Conservation (phyloP, 768 basidiomycete species). For the Boletus subparvulus region DNA sequence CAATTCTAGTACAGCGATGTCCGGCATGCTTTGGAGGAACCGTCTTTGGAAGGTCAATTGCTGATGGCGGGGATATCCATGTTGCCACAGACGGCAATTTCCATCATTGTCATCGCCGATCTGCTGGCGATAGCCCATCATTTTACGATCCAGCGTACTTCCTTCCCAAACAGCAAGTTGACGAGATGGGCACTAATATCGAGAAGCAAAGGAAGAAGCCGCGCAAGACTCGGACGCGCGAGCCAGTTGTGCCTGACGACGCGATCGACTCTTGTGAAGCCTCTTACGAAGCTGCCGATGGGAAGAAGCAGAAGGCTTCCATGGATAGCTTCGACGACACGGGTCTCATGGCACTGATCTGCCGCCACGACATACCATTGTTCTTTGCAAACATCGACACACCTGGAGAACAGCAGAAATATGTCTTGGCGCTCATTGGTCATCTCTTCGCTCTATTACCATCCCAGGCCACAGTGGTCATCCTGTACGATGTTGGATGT, state of each 20-base stretch:
- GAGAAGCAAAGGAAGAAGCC: slow-evolving; percentile 18
- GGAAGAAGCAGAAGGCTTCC: slow-evolving; percentile 9
- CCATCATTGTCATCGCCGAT: background rate
- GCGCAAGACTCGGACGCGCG: background rate
- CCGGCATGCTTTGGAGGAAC: background rate
- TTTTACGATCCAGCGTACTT: slow-evolving; percentile 30
- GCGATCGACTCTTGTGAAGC: slow-evolving; percentile 38
- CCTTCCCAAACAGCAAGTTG: slow-evolving; percentile 36
- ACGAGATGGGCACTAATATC: slow-evolving; percentile 32
- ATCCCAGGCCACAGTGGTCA: too few relatives aligned
- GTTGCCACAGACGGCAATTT: slow-evolving; percentile 3
- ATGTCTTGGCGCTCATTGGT: too few relatives aligned
- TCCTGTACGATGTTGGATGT: too few relatives aligned
- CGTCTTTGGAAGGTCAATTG: background rate
- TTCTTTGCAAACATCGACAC: slow-evolving; percentile 33
- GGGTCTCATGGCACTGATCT: slow-evolving; percentile 40
- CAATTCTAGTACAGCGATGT: background rate
- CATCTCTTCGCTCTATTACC: too few relatives aligned
- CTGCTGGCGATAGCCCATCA: background rate
- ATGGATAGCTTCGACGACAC: slow-evolving; percentile 33
- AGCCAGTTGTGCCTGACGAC: slow-evolving; percentile 29
- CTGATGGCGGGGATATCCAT: background rate
- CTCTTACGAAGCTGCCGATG: slow-evolving; percentile 7
- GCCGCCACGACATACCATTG: slow-evolving; percentile 35
- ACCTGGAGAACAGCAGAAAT: too few relatives aligned